Conservation (phyloP, 768 basidiomycete species). For the Cytidiella melzeri region DNA sequence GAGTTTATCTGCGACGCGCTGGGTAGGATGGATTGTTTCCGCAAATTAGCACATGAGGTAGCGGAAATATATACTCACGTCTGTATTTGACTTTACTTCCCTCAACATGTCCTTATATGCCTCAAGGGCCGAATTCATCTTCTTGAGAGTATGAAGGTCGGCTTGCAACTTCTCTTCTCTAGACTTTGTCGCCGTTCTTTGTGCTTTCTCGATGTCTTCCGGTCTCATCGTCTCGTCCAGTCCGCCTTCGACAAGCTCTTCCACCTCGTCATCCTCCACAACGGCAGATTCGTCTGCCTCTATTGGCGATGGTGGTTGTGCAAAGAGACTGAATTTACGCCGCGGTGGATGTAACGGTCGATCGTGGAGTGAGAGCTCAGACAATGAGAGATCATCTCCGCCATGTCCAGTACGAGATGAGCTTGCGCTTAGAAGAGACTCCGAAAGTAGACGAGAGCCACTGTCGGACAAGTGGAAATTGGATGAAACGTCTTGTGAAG, state of each 20-base stretch:
- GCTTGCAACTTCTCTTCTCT: slow-evolving; percentile 71
- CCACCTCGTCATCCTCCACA: slow-evolving; percentile 13
- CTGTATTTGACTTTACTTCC: slow-evolving; percentile 60
- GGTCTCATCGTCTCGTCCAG: slow-evolving; percentile 23
- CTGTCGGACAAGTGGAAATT: slow-evolving; percentile 20
- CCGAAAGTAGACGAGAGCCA: slow-evolving; percentile 41
- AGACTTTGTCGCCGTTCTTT: slow-evolving; percentile 26
- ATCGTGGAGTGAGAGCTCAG: slow-evolving; percentile 45
- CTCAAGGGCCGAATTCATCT: slow-evolving; percentile 66
- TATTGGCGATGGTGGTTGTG: slow-evolving; percentile 16
- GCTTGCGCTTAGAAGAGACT: slow-evolving; percentile 32
- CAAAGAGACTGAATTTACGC: slow-evolving; percentile 28
- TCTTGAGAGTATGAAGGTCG: slow-evolving; percentile 67
- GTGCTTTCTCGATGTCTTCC: slow-evolving; percentile 21
- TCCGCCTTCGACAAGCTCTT: slow-evolving; percentile 8
- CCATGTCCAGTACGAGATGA: slow-evolving; percentile 34
- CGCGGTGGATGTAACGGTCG: slow-evolving; percentile 15
- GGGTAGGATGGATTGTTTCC: no score
- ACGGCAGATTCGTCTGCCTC: slow-evolving; percentile 16
- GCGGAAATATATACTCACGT: slow-evolving; percentile 56
- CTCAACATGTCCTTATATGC: slow-evolving; percentile 62
- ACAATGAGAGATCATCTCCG: slow-evolving; percentile 49
- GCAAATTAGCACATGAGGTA: no score
- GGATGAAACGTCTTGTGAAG: slow-evolving; percentile 17
- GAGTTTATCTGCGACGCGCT: slow-evolving; percentile 65